Evolutionary conservation across 371 early-diverging fungal genomes (phyloP).

Genomic region (Dichotomocladium elegans): DNA sequence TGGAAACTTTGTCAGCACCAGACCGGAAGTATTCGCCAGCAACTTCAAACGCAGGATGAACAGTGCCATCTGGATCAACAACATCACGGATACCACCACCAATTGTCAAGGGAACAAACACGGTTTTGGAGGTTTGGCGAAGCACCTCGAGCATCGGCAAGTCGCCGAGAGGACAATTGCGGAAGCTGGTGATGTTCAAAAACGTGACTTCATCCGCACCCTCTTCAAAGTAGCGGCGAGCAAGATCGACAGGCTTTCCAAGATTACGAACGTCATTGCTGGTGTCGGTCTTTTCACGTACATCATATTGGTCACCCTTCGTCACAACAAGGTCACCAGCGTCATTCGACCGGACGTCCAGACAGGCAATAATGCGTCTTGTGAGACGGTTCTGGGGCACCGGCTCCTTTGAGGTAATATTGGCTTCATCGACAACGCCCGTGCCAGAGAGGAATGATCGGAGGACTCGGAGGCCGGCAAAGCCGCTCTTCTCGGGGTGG

Average conservation of each 20-base stretch:
- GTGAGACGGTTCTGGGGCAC: slow-evolving; percentile 61
- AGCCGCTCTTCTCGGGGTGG: slow-evolving; percentile 97
- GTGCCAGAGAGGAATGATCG: slow-evolving; percentile 72
- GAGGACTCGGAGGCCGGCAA: slow-evolving; percentile 80
- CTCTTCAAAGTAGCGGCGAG: slow-evolving; percentile 87
- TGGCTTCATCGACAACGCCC: slow-evolving; percentile 27
- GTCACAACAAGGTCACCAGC: slow-evolving; percentile 95
- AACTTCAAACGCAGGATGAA: slow-evolving; percentile 86
- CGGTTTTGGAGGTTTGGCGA: slow-evolving; percentile 77
- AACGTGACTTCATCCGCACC: slow-evolving; percentile 98
- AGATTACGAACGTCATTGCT: slow-evolving; percentile 90
- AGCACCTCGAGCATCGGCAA: slow-evolving; percentile 95
- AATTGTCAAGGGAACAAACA: slow-evolving; percentile 97
- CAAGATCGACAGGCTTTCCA: slow-evolving; percentile 95
- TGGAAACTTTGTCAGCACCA: slow-evolving; percentile 98
- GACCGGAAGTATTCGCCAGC: slow-evolving; percentile 97
- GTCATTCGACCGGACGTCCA: slow-evolving; percentile 96
- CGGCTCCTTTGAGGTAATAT: slow-evolving; percentile 23
- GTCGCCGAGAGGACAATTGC: slow-evolving; percentile 86
- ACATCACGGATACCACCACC: slow-evolving; percentile 97
- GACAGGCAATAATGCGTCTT: slow-evolving; percentile 92
- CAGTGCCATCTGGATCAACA: slow-evolving; percentile 74
- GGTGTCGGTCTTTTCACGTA: slow-evolving; percentile 69
- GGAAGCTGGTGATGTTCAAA: slow-evolving; percentile 96
- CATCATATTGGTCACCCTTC: slow-evolving; percentile 98